Evolutionary conservation across 148 eudicot species (phyloP).

Genomic region (Rheum nobile): DNA sequence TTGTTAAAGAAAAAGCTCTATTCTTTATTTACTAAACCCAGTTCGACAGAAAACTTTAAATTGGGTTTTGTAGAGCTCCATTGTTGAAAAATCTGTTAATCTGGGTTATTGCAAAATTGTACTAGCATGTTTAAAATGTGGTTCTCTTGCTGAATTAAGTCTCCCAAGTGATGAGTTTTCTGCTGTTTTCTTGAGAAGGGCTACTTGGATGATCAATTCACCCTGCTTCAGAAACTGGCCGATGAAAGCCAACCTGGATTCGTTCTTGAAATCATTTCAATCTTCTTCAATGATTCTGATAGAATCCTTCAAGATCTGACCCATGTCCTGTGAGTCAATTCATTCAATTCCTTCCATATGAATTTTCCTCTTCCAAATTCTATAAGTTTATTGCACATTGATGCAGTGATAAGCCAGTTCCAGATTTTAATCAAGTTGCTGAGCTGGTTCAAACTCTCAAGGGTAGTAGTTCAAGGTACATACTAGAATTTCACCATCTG

Average conservation of each 20-base stretch:
- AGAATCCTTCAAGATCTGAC: not conserved
- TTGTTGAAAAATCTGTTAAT: not conserved
- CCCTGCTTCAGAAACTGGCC: not conserved
- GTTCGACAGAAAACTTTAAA: no score
- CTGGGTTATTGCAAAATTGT: not conserved
- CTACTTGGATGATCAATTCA: not conserved
- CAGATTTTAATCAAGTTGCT: not conserved
- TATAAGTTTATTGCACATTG: not conserved
- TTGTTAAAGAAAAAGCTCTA: no score
- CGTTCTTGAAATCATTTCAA: not conserved
- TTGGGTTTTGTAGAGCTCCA: no score
- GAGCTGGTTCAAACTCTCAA: not conserved
- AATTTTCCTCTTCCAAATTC: not conserved
- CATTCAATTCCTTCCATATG: not conserved
- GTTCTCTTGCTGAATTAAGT: not conserved
- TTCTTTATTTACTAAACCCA: no score
- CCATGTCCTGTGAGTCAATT: not conserved
- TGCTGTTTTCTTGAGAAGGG: not conserved
- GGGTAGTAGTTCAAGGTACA: constrained; percentile 5
- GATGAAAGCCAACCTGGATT: not conserved
- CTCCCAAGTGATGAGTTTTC: not conserved
- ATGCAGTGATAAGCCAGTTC: not conserved
- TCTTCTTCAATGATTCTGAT: not conserved
- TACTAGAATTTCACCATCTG: not conserved
- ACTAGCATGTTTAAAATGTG: no score